Percentiles rank a stretch among this genome's conserved stretches.
phyloP scores from a whole-genome alignment of 805 yeast species.

The Cyberlindnera bimundalis region DNA sequence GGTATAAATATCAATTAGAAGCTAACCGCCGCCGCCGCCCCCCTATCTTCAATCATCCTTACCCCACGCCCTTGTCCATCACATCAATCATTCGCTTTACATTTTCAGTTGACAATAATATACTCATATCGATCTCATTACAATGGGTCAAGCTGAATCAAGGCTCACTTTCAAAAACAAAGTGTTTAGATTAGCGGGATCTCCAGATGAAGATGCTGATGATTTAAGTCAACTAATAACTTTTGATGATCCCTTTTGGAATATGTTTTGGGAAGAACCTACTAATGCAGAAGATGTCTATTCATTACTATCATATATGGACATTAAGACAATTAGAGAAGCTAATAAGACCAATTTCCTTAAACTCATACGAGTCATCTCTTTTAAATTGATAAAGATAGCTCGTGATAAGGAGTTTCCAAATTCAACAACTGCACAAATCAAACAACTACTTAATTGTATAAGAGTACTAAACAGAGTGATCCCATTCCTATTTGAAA shows the following conservation, averaged over 20 bases:
- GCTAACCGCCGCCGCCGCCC: no score
- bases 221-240: conserved; percentile 26
- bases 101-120: no score
- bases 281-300: conserved; percentile 53
- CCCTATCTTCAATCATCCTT: no score
- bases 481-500: conserved; percentile 67
- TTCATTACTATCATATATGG: conserved; percentile 51
- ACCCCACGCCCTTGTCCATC: no score
- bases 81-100: no score
- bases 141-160: conserved; percentile 79
- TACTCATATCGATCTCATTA: no score
- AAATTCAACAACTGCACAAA: conserved; percentile 19
- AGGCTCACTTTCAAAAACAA: conserved; percentile 57
- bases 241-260: conserved; percentile 40
- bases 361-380: conserved; percentile 42
- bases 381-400: conserved; percentile 30
- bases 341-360: conserved; percentile 56
- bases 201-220: conserved; percentile 19
- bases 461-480: conserved; percentile 60
- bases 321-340: conserved; percentile 57
- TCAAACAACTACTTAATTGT: conserved; percentile 50
- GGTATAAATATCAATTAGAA: no score
- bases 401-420: conserved; percentile 27
- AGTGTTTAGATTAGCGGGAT: conserved; percentile 53
- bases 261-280: conserved; percentile 46